These are phyloP conservation scores for Dionaea muscipula DNA, from an alignment of 179 eudicot species.

Conservation along the genomic window DNA sequence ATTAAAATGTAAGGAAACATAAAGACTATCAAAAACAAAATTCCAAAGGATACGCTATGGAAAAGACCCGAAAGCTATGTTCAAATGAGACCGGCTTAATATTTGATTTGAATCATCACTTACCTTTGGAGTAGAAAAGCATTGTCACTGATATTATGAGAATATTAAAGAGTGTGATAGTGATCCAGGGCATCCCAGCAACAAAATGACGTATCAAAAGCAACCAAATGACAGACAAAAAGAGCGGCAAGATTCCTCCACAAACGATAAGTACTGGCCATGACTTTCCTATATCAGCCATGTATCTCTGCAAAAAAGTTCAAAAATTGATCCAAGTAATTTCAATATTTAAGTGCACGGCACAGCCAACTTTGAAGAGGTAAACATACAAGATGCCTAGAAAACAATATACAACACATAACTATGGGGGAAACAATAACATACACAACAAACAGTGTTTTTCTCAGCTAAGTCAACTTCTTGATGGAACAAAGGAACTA, in stretches of 20 bases:
- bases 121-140: conserved; percentile 81
- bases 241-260: conserved; percentile 86
- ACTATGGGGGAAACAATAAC: no score
- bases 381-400: no score
- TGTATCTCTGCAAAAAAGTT: conserved; percentile 65
- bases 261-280: conserved; percentile 93
- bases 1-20: conserved; percentile 5
- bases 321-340: not conserved
- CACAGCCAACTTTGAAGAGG: no score
- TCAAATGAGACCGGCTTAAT: not conserved
- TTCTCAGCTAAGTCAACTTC: no score
- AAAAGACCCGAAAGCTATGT: not conserved
- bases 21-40: not conserved
- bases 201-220: conserved; percentile 88
- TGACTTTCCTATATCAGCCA: conserved; percentile 87
- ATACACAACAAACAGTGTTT: no score
- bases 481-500: no score
- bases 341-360: no score
- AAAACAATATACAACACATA: no score
- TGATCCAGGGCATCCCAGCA: conserved; percentile 96
- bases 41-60: no score
- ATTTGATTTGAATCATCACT: conserved; percentile 4
- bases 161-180: conserved; percentile 67
- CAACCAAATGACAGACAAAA: conserved; percentile 82
- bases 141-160: conserved; percentile 77